Percentiles rank a stretch among this genome's conserved stretches.
Evolutionary conservation across 2,329 filamentous ascomycete species (phyloP).

Genomic region (Neofusicoccum umdonicola): DNA sequence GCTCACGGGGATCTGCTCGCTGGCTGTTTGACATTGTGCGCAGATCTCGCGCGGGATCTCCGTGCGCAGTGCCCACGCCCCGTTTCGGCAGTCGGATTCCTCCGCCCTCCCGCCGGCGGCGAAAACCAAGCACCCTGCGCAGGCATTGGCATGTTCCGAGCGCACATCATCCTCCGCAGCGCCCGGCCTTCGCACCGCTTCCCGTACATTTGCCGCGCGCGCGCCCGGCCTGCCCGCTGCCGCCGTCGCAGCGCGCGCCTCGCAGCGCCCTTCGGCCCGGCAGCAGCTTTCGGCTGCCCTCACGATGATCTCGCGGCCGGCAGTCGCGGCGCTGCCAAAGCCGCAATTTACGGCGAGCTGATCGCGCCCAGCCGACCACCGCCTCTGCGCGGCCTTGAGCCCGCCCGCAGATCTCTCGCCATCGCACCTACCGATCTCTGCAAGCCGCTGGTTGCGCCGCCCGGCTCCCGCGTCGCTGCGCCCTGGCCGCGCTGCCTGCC

Average conservation of each 20-base stretch:
- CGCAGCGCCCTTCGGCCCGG: background rate
- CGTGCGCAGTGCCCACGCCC: background rate
- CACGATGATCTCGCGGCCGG: background rate
- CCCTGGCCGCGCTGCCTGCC: background rate
- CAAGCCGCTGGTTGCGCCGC: too few species aligned
- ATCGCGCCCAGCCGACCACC: background rate
- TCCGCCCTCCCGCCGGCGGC: constrained; percentile 2
- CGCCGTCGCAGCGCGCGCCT: background rate
- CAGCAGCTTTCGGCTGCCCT: background rate
- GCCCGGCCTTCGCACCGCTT: constrained; percentile 7
- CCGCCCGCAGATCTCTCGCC: background rate
- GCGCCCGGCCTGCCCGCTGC: background rate
- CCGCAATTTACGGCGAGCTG: constrained; percentile 3
- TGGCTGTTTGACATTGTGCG: background rate
- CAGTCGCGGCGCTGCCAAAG: background rate
- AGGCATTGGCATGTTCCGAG: constrained; percentile 10
- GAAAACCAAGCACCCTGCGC: background rate
- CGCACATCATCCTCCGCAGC: constrained; percentile 9
- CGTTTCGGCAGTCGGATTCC: constrained; percentile 10
- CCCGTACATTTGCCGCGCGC: constrained; percentile 9
- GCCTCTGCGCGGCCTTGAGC: constrained; percentile 4
- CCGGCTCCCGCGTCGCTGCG: too few species aligned
- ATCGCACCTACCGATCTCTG: background rate
- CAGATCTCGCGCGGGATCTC: constrained; percentile 12
- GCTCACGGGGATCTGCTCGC: background rate